Evolutionary conservation across 163 green algal species (phyloP).

Genomic region (Scenedesmus sp.): DNA sequence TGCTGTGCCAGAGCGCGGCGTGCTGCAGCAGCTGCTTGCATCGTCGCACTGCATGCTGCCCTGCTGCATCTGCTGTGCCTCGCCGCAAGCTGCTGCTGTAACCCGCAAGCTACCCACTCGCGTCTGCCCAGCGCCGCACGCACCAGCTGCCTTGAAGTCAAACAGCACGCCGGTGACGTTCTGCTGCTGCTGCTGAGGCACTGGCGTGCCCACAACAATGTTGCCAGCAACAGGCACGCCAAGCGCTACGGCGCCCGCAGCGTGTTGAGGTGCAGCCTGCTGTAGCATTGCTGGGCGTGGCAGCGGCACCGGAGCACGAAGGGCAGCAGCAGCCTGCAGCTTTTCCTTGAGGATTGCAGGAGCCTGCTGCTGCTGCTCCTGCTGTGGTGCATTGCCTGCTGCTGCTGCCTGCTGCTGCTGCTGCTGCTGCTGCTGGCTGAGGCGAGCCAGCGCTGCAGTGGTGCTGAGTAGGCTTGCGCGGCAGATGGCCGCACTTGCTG

Average conservation of each 20-base stretch:
- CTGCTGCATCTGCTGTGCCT: not conserved
- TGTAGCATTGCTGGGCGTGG: not conserved
- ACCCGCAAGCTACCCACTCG: not conserved
- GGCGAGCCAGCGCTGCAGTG: constrained; percentile 27
- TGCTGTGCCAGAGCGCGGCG: not conserved
- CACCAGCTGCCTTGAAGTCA: not conserved
- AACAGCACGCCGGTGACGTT: not conserved
- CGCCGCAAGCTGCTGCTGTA: not conserved
- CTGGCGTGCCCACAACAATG: not conserved
- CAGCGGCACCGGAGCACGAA: not conserved
- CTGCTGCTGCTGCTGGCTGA: constrained; percentile 33
- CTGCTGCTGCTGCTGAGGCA: not conserved
- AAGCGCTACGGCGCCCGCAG: not conserved
- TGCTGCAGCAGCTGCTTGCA: constrained; percentile 36
- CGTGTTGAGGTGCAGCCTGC: not conserved
- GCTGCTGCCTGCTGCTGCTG: not conserved
- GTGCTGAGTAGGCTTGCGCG: constrained; percentile 11
- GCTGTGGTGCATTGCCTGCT: not conserved
- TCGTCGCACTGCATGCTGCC: constrained; percentile 10
- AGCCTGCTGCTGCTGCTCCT: not conserved
- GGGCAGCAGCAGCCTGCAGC: not conserved
- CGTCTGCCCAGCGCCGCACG: not conserved
- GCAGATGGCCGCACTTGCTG: not conserved
- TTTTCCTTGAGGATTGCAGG: not conserved
- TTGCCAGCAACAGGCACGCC: not conserved